A percentile compares a stretch with the other conserved stretches of the same genome.
phyloP scores from a whole-genome alignment of 2,329 filamentous ascomycete species.

The Zymoseptoria pseudotritici region DNA sequence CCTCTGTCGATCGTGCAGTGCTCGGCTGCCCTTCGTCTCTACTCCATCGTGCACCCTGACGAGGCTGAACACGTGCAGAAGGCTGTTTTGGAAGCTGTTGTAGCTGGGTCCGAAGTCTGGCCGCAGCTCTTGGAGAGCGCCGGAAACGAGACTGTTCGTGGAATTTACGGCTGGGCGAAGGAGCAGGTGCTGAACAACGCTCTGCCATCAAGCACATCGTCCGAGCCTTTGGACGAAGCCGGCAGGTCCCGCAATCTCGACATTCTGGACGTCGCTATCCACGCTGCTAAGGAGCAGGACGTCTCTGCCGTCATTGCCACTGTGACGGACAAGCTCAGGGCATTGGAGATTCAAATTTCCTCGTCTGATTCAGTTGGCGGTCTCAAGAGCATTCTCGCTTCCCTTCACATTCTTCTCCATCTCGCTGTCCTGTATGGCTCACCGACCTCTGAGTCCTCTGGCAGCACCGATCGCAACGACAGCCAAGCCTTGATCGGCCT shows the following conservation, averaged over 20 bases:
- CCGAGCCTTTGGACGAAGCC: slow-evolving; percentile 2
- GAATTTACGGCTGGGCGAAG: slow-evolving; percentile 26
- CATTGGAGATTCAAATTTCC: slow-evolving; percentile 11
- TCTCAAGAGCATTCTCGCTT: slow-evolving; percentile 1
- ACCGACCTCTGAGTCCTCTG: slow-evolving; percentile 22
- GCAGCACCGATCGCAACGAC: slow-evolving; percentile 22
- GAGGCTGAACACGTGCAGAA: slow-evolving; percentile 10
- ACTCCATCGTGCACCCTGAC: slow-evolving; percentile 2
- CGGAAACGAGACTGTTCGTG: slow-evolving; percentile 21
- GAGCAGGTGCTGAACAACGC: slow-evolving; percentile 27
- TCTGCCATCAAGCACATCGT: neutral
- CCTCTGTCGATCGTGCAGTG: slow-evolving; percentile 20
- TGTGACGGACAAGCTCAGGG: slow-evolving; percentile 23
- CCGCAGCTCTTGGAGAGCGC: slow-evolving; percentile 36
- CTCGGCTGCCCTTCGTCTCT: slow-evolving; percentile 12
- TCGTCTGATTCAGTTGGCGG: neutral
- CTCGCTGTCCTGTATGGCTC: slow-evolving; percentile 33
- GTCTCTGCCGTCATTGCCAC: slow-evolving; percentile 8
- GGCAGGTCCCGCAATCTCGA: slow-evolving; percentile 16
- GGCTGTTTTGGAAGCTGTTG: slow-evolving; percentile 35
- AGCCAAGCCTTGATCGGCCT: slow-evolving; percentile 10
- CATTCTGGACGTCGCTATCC: slow-evolving; percentile 23
- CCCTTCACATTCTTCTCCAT: slow-evolving; percentile 31
- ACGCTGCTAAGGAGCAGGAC: slow-evolving; percentile 12
- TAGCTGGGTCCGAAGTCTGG: slow-evolving; percentile 36